phyloP scores from a whole-genome alignment of 2,329 filamentous ascomycete genomes.

The Xylaria sp. region DNA sequence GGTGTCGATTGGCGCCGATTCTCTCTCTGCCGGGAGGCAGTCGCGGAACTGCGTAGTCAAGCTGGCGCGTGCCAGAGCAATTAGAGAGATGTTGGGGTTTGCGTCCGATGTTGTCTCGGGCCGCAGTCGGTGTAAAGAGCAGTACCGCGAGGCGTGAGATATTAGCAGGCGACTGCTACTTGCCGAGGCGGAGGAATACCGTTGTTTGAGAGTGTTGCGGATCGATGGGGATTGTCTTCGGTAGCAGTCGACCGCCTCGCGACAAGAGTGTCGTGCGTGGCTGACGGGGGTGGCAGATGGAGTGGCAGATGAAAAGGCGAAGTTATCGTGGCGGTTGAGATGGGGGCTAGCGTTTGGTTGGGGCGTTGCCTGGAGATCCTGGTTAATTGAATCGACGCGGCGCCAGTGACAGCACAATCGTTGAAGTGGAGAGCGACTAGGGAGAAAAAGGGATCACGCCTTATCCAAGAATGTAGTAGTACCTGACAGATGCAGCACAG shows the following conservation, averaged over 20 bases:
- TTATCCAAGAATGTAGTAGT: neutral
- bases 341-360: neutral
- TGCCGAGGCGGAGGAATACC: neutral
- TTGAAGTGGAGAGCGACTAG: neutral
- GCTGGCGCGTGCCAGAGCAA: constrained; percentile 28
- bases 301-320: neutral
- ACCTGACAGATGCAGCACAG: neutral
- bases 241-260: constrained; percentile 2
- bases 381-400: neutral
- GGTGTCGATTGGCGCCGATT: constrained; percentile 16
- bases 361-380: neutral
- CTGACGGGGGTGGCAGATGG: constrained; percentile 2
- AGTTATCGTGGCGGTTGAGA: constrained; percentile 1
- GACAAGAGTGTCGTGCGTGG: neutral
- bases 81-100: constrained; percentile 19
- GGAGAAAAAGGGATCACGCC: neutral
- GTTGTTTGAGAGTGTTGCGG: neutral
- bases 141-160: neutral
- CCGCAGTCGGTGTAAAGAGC: constrained; percentile 20
- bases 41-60: constrained; percentile 7
- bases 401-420: neutral
- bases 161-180: neutral
- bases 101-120: neutral
- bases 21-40: constrained; percentile 18
- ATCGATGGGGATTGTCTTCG: neutral